Evolutionary conservation across 2,329 filamentous ascomycete species (phyloP).

Genomic region (Diaporthe batatas): DNA sequence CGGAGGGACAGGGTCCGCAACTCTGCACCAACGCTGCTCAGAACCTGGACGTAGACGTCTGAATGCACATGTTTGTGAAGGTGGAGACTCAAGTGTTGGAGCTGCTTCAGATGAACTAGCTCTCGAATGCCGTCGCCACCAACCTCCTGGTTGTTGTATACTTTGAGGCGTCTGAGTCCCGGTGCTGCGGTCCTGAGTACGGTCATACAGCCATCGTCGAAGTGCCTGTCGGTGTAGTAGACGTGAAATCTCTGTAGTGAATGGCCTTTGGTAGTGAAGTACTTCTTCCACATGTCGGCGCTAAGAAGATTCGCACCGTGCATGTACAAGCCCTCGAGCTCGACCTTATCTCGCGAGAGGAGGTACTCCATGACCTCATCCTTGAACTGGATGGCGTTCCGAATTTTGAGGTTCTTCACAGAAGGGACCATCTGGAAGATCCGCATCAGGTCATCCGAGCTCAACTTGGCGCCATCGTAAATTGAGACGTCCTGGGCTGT

Average conservation of each 20-base stretch:
- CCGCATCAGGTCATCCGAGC: slow-evolving; percentile 80
- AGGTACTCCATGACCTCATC: slow-evolving; percentile 87
- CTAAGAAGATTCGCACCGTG: slow-evolving; percentile 88
- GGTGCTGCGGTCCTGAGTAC: slow-evolving; percentile 75
- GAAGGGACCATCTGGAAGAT: slow-evolving; percentile 82
- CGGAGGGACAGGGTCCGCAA: slow-evolving; percentile 85
- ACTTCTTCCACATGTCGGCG: slow-evolving; percentile 79
- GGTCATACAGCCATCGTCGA: slow-evolving; percentile 77
- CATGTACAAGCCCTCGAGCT: slow-evolving; percentile 80
- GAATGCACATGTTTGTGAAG: slow-evolving; percentile 70
- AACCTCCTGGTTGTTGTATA: slow-evolving; percentile 83
- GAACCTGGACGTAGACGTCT: slow-evolving; percentile 70
- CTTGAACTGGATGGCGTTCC: slow-evolving; percentile 93
- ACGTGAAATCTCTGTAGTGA: slow-evolving; percentile 79
- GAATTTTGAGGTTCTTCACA: slow-evolving; percentile 79
- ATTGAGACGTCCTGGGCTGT: slow-evolving; percentile 64
- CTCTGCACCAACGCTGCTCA: slow-evolving; percentile 72
- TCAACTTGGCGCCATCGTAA: slow-evolving; percentile 74
- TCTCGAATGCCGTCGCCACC: slow-evolving; percentile 74
- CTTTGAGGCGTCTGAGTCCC: slow-evolving; percentile 80
- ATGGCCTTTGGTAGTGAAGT: slow-evolving; percentile 75
- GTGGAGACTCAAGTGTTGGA: slow-evolving; percentile 83
- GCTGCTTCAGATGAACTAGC: slow-evolving; percentile 71
- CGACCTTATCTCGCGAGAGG: slow-evolving; percentile 75
- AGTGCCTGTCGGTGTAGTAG: slow-evolving; percentile 85